These are phyloP conservation scores for Vaccinium macrocarpon DNA, from an alignment of 148 eudicot species.

Conservation along the genomic window DNA sequence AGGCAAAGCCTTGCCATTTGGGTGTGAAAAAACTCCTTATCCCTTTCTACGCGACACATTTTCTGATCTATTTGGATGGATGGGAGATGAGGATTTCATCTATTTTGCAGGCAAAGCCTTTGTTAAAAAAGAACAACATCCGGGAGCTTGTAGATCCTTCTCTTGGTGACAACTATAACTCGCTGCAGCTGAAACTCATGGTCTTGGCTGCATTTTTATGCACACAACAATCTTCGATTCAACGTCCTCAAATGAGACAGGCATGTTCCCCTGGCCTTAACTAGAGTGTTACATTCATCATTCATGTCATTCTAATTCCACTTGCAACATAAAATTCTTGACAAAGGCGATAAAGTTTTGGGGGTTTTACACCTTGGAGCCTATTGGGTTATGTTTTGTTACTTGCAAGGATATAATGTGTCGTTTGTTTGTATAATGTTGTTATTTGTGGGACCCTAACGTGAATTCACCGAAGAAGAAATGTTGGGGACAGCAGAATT, in stretches of 20 bases:
- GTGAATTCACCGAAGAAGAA: neutral
- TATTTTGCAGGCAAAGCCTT: slow-evolving; percentile 22
- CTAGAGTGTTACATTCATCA: neutral
- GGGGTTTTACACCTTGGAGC: neutral
- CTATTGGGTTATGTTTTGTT: neutral
- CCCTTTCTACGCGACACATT: neutral
- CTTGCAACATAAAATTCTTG: neutral
- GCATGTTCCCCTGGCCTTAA: slow-evolving; percentile 23
- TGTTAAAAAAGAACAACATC: slow-evolving; percentile 26
- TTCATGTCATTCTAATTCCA: neutral
- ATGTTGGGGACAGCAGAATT: neutral
- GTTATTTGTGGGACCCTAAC: neutral
- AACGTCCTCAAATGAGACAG: slow-evolving; percentile 82
- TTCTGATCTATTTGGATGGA: neutral
- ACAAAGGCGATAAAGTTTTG: neutral
- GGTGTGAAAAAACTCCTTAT: slow-evolving; percentile 37
- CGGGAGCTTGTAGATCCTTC: slow-evolving; percentile 27
- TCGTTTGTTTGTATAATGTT: neutral
- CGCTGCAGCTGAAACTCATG: slow-evolving; percentile 27
- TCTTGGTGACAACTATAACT: slow-evolving; percentile 28
- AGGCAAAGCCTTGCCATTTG: slow-evolving; percentile 90
- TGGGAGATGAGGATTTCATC: neutral
- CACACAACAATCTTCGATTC: slow-evolving; percentile 61
- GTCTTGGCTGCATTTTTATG: slow-evolving; percentile 27
- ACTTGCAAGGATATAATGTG: neutral